Evolutionary conservation across 495 filamentous ascomycete genomes (phyloP), one percentile per base, ranked within the genome.

Genomic region (Bacidia gigantensis): DNA sequence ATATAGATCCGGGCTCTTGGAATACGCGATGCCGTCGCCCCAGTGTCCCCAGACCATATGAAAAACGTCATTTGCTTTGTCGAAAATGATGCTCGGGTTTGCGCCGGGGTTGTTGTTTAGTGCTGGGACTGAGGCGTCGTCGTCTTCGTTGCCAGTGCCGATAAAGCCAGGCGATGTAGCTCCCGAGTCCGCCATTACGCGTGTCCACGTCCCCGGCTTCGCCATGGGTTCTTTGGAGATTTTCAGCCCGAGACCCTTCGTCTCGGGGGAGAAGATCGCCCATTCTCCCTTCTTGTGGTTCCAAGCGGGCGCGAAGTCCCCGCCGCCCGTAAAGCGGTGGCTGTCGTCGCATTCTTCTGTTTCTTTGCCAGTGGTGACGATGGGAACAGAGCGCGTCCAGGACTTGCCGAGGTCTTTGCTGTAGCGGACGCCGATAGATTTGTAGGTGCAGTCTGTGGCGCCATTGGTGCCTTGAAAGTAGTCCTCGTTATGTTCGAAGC

Each of bases 1-100:
- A 32, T 49, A 49, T 12, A 49, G 46, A 32, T 49, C 46, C 24
- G 46, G 22, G 25, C 23, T 49, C 14, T 49, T 49, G 46, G 46
- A 26, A 24, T 49, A 49, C 23, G 46, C 46, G 23, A 49, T 25
- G 14, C 46, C 46, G 5, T 32, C 46, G 25, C 46, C 46, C 46
- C 46, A 49, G 14, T 49, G 24, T 0, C 23, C 20, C 22, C 26
- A 49, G 23, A 49, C 46, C 46, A 49, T 49, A 24, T 49, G 46
- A 14, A 25, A 49, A 17, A 17, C 22, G n/a, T 49, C 23, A 21
- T 25, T 49, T 7, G 7, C 14, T 24, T 49, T 12, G 24, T 49
- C 46, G 25, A 25, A 32, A 3, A 49, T 49, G 46, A 49, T 49
- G 46, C 23, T 26, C 12, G 46, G 46, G 24, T 49, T 49, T 14